Evolutionary conservation across 2,329 filamentous ascomycete genomes (phyloP).

Genomic region (Cladosporium austrohemisphaericum): DNA sequence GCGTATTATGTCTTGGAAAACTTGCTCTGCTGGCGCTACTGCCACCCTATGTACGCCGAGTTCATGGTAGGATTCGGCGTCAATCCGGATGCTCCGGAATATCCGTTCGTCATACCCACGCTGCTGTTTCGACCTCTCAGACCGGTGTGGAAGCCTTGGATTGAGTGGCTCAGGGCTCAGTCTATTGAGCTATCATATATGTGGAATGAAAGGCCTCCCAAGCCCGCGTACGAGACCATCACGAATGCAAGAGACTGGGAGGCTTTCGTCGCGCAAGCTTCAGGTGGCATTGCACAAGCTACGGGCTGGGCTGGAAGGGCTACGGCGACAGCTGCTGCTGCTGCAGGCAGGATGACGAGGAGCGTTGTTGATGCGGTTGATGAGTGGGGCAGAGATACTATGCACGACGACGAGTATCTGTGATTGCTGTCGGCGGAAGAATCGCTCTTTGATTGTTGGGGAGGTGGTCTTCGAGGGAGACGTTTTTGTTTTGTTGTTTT

Average conservation of each 20-base stretch:
- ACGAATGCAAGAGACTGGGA: background rate
- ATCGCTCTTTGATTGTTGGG: background rate
- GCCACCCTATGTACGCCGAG: slow-evolving; percentile 47
- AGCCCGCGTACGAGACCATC: background rate
- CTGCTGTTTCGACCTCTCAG: slow-evolving; percentile 45
- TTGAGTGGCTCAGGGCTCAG: slow-evolving; percentile 14
- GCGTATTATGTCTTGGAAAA: slow-evolving; percentile 45
- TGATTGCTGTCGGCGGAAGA: background rate
- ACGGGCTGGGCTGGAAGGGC: slow-evolving; percentile 18
- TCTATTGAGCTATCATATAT: slow-evolving; percentile 11
- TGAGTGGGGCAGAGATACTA: slow-evolving; percentile 22
- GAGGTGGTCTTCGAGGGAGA: background rate
- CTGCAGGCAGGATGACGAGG: slow-evolving; percentile 4
- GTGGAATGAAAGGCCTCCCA: slow-evolving; percentile 5
- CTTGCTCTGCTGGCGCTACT: slow-evolving; percentile 39
- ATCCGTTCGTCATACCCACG: slow-evolving; percentile 55
- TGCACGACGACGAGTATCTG: slow-evolving; percentile 29
- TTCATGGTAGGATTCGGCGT: slow-evolving; percentile 50
- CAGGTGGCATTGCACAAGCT: slow-evolving; percentile 15
- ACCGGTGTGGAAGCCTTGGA: slow-evolving; percentile 35
- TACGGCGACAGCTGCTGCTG: slow-evolving; percentile 16
- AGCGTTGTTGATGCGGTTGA: slow-evolving; percentile 23
- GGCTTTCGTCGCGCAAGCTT: background rate
- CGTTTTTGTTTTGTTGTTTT: background rate
- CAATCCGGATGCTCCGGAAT: slow-evolving; percentile 49